Evolutionary conservation across 768 basidiomycete species (phyloP), one percentile per base, ranked within the genome.

Genomic region (Tricholoma bakamatsutake): DNA sequence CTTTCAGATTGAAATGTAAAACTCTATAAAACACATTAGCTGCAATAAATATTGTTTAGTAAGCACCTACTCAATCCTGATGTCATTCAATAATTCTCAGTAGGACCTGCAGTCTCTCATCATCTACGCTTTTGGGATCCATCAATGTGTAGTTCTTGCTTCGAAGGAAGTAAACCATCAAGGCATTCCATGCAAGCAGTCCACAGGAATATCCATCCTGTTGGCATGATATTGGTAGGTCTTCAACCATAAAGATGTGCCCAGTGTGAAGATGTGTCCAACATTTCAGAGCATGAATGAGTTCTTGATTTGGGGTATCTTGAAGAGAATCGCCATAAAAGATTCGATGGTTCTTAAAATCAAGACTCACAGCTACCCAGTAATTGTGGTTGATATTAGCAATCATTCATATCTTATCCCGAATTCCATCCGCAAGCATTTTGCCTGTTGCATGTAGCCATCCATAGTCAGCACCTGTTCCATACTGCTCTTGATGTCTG

Each of bases 181-280:
- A 24, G 21, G 21, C 21, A 24, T 24, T 24, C 21, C 21, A 24
- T 3, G 21, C 21, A 3, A 24, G 21, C 21, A 24, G 21, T 24
- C 21, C 21, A 24, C 21, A 24, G 3, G 63, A 66, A 37, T 50
- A 57, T 4, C 53, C 37, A 34, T 63, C 62, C 5, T 24, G 7
- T 51, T 65, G 64, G 18, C 17, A 37, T 18, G 62, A 58, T 18
- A 61, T 60, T 30, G 60, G 56, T n/a, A 65, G 33, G n/a, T 56
- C 18, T 11, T 50, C 12, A 9, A 54, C 12, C 1, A 8, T 43
- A 34, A 66, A 64, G 4, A 24, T 24, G 21, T 24, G 21, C 21
- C 21, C 21, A 24, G 21, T 24, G 21, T 24, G 21, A 24, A 24
- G 21, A 24, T 24, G 21, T 24, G 21, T 24, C 21, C 21, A 24